Base-by-base conservation (phyloP, 1,284 basidiomycete species). In the Xerocomus minutiporus region DNA sequence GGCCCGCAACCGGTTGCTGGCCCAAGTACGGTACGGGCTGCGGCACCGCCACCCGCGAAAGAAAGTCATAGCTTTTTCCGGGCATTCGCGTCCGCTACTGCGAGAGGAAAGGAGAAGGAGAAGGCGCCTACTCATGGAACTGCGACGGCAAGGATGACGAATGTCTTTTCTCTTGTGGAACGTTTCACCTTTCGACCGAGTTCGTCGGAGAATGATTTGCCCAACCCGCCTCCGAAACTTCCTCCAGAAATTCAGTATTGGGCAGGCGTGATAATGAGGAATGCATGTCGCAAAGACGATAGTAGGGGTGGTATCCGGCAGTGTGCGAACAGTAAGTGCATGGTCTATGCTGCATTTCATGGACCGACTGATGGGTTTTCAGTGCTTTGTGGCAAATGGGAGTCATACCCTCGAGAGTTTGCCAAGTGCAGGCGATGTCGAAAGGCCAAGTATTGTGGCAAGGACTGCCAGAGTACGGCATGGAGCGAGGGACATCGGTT, bases 261-360 rank as follows among this genome's bases (percentile, higher is more conserved):
- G 97, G 96, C 96, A 0, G 94, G 95, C 4, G 96, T 98, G 12
- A 97, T 98, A 65, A 99, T 99, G 96, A 82, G 97, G 49, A 99
- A 99, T 68, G 96, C 97, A 7, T 99, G 96, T 73, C 79, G 96
- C 67, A 99, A 99, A 77, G 96, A 99, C 66, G 95, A 97, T 57
- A 83, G 78, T 46, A 75, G 89, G 42, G 93, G 93, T 55, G 97
- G 97, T 4, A 95, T 98, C 58, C 75, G 96, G 54, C 97, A 98
- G 70, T 99, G 96, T 76, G 97, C 97, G 5, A 97, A 97, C 69
- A 98, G 87, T 88, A 59, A 68, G 86, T 57, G 39, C 13, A 53
- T 39, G 42, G 45, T 59, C 48, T 52, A 52, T 32, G 41, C 34
- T 46, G 41, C 12, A 5, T 34, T 44, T 35, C 17, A 2, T 29